Conservation (phyloP, 2,329 filamentous ascomycete species). For the Arthrobotrys musiformis region DNA sequence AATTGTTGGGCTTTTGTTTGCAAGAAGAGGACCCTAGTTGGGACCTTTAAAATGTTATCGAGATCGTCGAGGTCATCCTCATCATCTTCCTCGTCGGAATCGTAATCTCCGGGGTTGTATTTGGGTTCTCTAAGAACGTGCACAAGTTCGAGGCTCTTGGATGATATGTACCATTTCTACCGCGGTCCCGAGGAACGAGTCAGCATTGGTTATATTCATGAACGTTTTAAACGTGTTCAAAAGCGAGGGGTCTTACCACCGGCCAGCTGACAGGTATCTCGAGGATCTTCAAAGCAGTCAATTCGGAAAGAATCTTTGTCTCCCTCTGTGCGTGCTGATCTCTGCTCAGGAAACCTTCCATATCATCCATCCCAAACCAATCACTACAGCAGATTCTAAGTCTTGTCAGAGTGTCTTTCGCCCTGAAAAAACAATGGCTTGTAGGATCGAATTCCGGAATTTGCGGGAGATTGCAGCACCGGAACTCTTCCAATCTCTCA, state of each 20-base stretch:
- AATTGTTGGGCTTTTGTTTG: conserved; percentile 11
- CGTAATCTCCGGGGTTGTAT: not conserved
- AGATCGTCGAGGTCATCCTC: not conserved
- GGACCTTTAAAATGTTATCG: not conserved
- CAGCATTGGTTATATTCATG: not conserved
- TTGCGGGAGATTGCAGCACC: conserved; percentile 36
- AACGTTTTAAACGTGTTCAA: not conserved
- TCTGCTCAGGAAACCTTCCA: conserved; percentile 11
- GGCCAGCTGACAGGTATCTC: conserved; percentile 32
- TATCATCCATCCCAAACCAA: conserved; percentile 24
- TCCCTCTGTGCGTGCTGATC: conserved; percentile 7
- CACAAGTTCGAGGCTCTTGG: conserved; percentile 20
- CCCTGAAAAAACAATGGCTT: conserved; percentile 38
- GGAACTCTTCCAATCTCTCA: conserved; percentile 16
- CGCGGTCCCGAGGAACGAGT: not conserved
- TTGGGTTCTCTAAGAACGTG: conserved; percentile 32
- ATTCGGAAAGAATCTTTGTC: conserved; percentile 18
- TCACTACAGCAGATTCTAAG: conserved; percentile 37
- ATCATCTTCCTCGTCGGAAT: not conserved
- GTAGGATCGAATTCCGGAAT: conserved; percentile 9
- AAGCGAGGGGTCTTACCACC: not conserved
- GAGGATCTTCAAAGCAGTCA: conserved; percentile 26
- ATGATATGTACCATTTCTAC: conserved; percentile 33
- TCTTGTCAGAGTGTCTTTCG: conserved; percentile 19
- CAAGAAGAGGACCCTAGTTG: not conserved